Percentiles rank a stretch among this genome's conserved stretches.
Conservation (phyloP, 2,329 filamentous ascomycete genomes). For the Parafenestella ontariensis region DNA sequence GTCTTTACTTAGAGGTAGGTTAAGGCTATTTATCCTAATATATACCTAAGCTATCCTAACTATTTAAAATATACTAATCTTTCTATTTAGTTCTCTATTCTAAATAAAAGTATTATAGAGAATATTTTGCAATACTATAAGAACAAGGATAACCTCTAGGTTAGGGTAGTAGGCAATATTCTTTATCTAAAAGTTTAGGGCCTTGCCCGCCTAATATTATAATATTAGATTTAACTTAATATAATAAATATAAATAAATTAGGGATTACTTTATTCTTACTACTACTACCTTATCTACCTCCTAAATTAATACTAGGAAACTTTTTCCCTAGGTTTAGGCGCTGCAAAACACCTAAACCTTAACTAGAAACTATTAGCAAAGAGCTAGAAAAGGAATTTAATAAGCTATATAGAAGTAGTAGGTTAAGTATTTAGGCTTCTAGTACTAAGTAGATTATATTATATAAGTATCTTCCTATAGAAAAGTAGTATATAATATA, state of each 20-base stretch:
- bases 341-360: background rate
- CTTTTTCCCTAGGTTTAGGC: background rate
- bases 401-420: background rate
- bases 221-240: background rate
- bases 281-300: background rate
- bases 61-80: background rate
- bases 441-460: background rate
- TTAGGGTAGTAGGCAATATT: background rate
- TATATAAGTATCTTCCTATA: background rate
- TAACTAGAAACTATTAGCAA: background rate
- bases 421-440: background rate
- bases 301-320: background rate
- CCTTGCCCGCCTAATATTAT: background rate
- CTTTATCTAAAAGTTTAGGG: background rate
- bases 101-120: background rate
- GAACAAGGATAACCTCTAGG: background rate
- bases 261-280: background rate
- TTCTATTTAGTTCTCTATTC: background rate
- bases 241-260: background rate
- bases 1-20: background rate
- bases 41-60: background rate
- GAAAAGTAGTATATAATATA: background rate
- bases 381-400: background rate
- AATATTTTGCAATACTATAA: background rate
- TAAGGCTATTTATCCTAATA: background rate